Evolutionary conservation across 2,329 filamentous ascomycete genomes (phyloP), one percentile per base, ranked within the genome.

Genomic region (Neofusicoccum ribis): DNA sequence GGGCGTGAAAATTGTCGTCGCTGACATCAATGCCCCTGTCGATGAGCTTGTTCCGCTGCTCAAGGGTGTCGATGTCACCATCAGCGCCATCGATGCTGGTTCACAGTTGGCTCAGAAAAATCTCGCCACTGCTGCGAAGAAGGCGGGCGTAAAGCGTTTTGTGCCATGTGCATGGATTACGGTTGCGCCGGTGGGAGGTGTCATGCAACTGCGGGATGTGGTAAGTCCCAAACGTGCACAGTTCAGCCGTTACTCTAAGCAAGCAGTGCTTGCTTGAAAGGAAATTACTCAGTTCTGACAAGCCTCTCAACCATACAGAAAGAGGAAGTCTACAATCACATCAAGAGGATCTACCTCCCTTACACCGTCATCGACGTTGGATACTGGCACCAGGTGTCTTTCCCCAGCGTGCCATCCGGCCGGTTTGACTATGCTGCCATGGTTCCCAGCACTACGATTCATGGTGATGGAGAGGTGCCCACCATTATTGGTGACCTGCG

Each of bases 281-380:
- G 20, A 49, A 27, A 49, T 11, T 15, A 49, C 1, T 7, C 4
- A 11, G 36, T 56, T 1, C 37, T 56, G 8, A 56, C 20, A 5
- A 23, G 31, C 20, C 12, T 27, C 5, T 7, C 23, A 5, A 20
- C 4, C 34, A 17, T 54, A 6, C n/a, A 56, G 41, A 34, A 56
- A 41, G 37, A 46, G 15, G 15, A 37, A 31, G 23, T 41, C n/a
- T 37, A 37, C 49, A 23, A 11, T 52, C 67, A 41, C 67, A 27
- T 50, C 37, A 50, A 81, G 74, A 87, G 87, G 76, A 82, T 86
- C 1, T 73, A 77, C 37, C 77, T 88, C 1, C 83, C 83, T 0
- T 88, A 83, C 73, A 87, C 85, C 5, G 76, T 85, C 69, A 81
- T 87, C 58, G 85, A 88, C 67, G 80, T 86, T 12, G 85, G 85